phyloP scores from a whole-genome alignment of 2,329 filamentous ascomycete genomes.

The Colletotrichum gloeosporioides region DNA sequence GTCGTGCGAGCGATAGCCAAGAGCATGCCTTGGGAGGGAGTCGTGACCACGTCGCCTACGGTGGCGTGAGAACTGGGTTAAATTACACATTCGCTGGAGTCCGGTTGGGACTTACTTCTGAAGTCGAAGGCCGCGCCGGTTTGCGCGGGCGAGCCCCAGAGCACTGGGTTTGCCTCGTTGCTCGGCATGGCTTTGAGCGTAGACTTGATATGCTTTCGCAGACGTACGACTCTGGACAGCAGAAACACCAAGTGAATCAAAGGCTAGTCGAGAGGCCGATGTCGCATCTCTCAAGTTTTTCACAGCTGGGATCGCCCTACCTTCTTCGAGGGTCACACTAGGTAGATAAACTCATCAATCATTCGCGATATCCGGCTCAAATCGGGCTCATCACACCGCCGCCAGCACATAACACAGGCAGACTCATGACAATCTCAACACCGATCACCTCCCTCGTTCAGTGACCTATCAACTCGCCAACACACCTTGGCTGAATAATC shows the following conservation, averaged over 20 bases:
- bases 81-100: background rate
- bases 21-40: slow-evolving; percentile 74
- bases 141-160: slow-evolving; percentile 6
- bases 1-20: slow-evolving; percentile 71
- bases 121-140: slow-evolving; percentile 20
- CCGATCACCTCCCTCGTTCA: background rate
- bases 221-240: background rate
- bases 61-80: background rate
- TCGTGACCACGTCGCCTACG: slow-evolving; percentile 71
- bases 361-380: background rate
- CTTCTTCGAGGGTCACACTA: background rate
- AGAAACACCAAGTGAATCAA: background rate
- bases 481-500: background rate
- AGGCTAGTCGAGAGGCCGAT: background rate
- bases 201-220: background rate
- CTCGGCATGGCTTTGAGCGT: background rate
- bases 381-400: background rate
- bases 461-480: background rate
- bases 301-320: background rate
- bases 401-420: background rate
- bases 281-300: background rate
- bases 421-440: background rate
- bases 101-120: slow-evolving; percentile 4
- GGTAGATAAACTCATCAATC: background rate
- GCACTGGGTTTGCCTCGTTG: slow-evolving; percentile 9